A percentile compares a stretch with the other conserved stretches of the same genome.
Conservation (phyloP, 1,139 yeast genomes). For the Yamadazyma atmosphaerica region DNA sequence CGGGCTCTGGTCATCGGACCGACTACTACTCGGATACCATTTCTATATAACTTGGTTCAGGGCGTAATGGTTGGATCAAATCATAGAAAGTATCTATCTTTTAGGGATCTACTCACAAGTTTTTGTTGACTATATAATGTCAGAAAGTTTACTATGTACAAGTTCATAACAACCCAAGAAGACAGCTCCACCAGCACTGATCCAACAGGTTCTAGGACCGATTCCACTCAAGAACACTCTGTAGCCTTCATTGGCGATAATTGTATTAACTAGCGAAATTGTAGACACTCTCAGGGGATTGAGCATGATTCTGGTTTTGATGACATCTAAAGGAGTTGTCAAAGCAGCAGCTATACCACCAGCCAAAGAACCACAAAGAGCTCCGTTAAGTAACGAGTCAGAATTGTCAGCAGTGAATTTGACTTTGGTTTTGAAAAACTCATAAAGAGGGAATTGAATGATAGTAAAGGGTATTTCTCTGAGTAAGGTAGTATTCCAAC, state of each 20-base stretch:
- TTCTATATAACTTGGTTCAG: too few relatives aligned
- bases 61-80: too few relatives aligned
- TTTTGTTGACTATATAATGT: neutral
- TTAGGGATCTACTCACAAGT: too few relatives aligned
- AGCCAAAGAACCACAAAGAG: conserved; percentile 90
- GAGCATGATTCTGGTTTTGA: conserved; percentile 90
- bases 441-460: conserved; percentile 93
- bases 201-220: conserved; percentile 97
- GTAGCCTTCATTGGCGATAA: conserved; percentile 66
- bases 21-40: too few relatives aligned
- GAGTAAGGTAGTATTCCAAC: conserved; percentile 89
- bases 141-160: conserved; percentile 36
- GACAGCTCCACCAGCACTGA: conserved; percentile 97
- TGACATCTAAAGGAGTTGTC: conserved; percentile 91
- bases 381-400: conserved; percentile 71
- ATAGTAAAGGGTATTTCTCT: conserved; percentile 95
- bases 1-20: too few relatives aligned
- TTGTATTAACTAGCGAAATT: conserved; percentile 40
- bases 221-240: conserved; percentile 75
- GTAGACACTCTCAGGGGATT: conserved; percentile 52
- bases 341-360: conserved; percentile 94
- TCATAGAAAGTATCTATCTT: too few relatives aligned
- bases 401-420: conserved; percentile 23
- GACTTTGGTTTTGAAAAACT: conserved; percentile 66
- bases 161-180: conserved; percentile 92